Evolutionary conservation across 1,284 basidiomycete genomes (phyloP).

Genomic region (Ustilago crameri): DNA sequence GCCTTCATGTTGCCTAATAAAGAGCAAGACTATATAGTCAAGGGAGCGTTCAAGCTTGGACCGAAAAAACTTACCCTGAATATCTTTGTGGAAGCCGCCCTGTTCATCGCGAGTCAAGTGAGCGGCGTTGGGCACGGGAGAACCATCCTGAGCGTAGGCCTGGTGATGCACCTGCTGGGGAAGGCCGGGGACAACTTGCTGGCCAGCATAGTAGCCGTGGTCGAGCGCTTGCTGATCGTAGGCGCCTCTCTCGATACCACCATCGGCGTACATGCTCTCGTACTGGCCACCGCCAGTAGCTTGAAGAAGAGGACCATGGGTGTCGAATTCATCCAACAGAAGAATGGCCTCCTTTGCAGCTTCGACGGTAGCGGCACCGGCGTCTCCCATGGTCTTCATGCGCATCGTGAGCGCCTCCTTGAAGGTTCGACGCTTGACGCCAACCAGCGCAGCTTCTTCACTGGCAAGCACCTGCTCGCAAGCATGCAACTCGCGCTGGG

Average conservation of each 20-base stretch:
- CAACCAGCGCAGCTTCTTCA: constrained; percentile 68
- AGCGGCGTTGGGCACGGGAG: constrained; percentile 33
- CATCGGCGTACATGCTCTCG: constrained; percentile 53
- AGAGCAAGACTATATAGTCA: too few relatives aligned
- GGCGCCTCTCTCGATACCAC: constrained; percentile 30
- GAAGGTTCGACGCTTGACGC: constrained; percentile 69
- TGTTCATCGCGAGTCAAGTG: constrained; percentile 40
- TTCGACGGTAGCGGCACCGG: constrained; percentile 68
- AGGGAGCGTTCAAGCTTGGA: too few relatives aligned
- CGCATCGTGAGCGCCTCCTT: constrained; percentile 69
- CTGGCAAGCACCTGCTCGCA: constrained; percentile 69
- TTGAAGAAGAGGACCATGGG: constrained; percentile 56
- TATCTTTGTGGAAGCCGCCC: constrained; percentile 44
- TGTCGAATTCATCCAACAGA: constrained; percentile 67
- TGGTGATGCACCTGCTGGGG: constrained; percentile 16
- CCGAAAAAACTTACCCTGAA: constrained; percentile 35
- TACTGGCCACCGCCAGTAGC: constrained; percentile 49
- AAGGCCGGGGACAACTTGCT: constrained; percentile 20
- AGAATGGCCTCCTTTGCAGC: constrained; percentile 67
- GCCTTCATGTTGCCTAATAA: too few relatives aligned
- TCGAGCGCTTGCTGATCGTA: constrained; percentile 39
- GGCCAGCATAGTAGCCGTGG: constrained; percentile 29
- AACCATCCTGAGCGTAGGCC: constrained; percentile 22
- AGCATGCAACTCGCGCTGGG: constrained; percentile 68
- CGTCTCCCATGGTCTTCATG: constrained; percentile 69